These are phyloP conservation scores for Colletotrichum plurivorum DNA, from an alignment of 2,329 filamentous ascomycete genomes.

Conservation along the genomic window DNA sequence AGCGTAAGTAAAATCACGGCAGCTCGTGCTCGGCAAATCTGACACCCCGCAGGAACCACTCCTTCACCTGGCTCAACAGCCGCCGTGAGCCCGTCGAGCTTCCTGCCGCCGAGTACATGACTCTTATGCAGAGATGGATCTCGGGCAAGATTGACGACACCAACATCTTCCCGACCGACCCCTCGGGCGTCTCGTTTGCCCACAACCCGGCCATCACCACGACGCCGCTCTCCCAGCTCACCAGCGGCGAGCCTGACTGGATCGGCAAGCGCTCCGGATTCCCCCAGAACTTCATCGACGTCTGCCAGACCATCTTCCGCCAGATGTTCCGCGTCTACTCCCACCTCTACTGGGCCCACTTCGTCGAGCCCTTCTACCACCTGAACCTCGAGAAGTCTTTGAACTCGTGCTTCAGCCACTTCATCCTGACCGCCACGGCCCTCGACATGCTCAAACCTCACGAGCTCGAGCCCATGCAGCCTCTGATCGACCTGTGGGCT, in stretches of 20 bases:
- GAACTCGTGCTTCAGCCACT: constrained; percentile 91
- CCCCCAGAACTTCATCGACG: constrained; percentile 88
- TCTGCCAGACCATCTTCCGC: constrained; percentile 94
- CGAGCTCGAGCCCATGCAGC: constrained; percentile 96
- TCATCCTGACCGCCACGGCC: constrained; percentile 83
- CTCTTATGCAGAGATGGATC: constrained; percentile 97
- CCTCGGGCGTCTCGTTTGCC: constrained; percentile 76
- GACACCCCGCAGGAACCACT: constrained; percentile 76
- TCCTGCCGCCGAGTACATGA: constrained; percentile 93
- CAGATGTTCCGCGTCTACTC: constrained; percentile 99
- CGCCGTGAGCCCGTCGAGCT: constrained; percentile 91
- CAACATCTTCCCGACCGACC: constrained; percentile 90
- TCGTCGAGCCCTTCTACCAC: constrained; percentile 86
- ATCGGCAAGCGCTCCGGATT: constrained; percentile 94
- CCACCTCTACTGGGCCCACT: constrained; percentile 98
- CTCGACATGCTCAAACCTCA: constrained; percentile 88
- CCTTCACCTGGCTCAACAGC: constrained; percentile 95
- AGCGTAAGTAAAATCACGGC: constrained; percentile 73
- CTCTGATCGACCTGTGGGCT: constrained; percentile 91
- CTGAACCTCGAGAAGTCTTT: constrained; percentile 85
- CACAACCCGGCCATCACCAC: constrained; percentile 72
- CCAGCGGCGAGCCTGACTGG: constrained; percentile 79
- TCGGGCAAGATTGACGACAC: constrained; percentile 94
- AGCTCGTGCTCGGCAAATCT: background rate
- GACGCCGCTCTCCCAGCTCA: constrained; percentile 73